Percentiles rank a stretch among this genome's conserved stretches.
Evolutionary conservation across 2,329 filamentous ascomycete genomes (phyloP).

Genomic region (Pyrenochaeta sp.): DNA sequence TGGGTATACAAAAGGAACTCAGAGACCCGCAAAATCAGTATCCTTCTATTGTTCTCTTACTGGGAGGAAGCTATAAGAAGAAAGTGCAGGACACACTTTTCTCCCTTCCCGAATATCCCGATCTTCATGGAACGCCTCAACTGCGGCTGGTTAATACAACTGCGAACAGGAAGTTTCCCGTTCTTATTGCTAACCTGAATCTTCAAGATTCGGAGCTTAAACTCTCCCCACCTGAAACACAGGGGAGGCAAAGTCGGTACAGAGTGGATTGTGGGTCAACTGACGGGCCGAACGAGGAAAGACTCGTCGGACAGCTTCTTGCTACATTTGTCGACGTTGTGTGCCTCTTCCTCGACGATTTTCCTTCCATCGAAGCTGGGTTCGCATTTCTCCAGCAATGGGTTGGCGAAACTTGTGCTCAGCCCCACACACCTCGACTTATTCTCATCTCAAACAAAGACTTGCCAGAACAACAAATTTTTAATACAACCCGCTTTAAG

Average conservation of each 20-base stretch:
- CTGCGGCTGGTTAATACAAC: constrained; percentile 3
- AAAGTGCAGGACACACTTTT: constrained; percentile 4
- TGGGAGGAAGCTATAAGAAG: constrained; percentile 7
- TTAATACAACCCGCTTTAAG: no score
- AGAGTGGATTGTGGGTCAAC: no score
- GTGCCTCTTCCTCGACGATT: neutral
- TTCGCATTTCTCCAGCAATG: neutral
- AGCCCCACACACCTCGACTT: no score
- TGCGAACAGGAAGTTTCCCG: constrained; percentile 1
- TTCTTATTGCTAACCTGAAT: constrained; percentile 2
- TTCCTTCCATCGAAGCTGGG: neutral
- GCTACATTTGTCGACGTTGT: neutral
- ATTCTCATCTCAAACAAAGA: no score
- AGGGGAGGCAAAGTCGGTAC: neutral
- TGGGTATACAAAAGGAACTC: constrained; percentile 5
- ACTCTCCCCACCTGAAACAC: no score
- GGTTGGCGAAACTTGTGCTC: neutral
- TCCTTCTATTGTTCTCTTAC: constrained; percentile 15
- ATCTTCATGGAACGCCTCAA: neutral
- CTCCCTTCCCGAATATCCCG: neutral
- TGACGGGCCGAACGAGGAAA: no score
- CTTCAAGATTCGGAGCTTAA: no score
- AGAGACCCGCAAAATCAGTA: constrained; percentile 8
- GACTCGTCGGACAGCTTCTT: neutral
- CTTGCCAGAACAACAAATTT: no score